Percentiles rank a stretch among this genome's conserved stretches.
Evolutionary conservation across 2,329 filamentous ascomycete genomes (phyloP).

Genomic region (Nemania bipapillata): DNA sequence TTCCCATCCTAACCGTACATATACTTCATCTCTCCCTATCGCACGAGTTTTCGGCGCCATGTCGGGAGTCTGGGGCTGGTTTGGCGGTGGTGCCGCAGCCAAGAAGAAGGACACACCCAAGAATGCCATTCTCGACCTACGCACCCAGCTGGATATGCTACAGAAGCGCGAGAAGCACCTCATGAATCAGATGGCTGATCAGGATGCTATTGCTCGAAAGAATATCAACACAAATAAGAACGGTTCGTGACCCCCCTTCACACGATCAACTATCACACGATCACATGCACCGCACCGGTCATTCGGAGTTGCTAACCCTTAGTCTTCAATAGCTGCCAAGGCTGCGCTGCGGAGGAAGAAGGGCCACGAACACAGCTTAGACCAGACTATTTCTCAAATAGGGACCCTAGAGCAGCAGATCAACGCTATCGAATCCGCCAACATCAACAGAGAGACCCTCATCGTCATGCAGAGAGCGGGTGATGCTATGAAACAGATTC

Average conservation of each 20-base stretch:
- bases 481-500: conserved; percentile 91
- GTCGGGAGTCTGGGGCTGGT: conserved; percentile 86
- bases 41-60: conserved; percentile 55
- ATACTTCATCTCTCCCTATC: background rate
- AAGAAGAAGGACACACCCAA: conserved; percentile 94
- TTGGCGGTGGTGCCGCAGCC: conserved; percentile 82
- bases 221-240: conserved; percentile 89
- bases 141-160: conserved; percentile 94
- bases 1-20: conserved; percentile 1
- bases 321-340: conserved; percentile 76
- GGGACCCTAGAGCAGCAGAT: conserved; percentile 94
- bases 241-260: conserved; percentile 66
- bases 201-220: conserved; percentile 88
- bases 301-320: conserved; percentile 40
- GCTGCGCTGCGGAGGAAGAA: conserved; percentile 93
- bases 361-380: conserved; percentile 87
- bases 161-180: conserved; percentile 95
- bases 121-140: conserved; percentile 90
- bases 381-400: conserved; percentile 90
- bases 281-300: conserved; percentile 6
- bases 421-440: conserved; percentile 95
- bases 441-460: conserved; percentile 97
- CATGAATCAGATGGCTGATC: conserved; percentile 90
- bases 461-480: conserved; percentile 92
- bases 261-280: background rate